phyloP scores from a whole-genome alignment of 108 stramenopile genomes.

The Aurantiochytrium sp. region DNA sequence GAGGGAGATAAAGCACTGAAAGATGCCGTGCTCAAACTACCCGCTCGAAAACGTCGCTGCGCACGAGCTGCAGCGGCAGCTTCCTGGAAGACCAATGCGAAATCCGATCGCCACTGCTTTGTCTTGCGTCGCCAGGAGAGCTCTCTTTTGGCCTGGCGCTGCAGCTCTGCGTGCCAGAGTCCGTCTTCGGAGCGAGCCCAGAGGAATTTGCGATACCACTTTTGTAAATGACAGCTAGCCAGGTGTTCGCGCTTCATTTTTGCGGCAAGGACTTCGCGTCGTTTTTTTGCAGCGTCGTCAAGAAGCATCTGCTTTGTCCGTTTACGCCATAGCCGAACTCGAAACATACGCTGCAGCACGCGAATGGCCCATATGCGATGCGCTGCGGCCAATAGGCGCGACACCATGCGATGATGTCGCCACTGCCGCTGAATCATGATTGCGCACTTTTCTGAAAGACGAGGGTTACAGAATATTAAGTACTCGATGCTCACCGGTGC shows the following conservation, averaged over 20 bases:
- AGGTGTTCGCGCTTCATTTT: background rate
- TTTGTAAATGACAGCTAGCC: background rate
- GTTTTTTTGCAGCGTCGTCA: background rate
- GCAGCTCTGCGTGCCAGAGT: background rate
- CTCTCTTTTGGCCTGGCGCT: background rate
- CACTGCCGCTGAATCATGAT: background rate
- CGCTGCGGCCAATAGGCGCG: background rate
- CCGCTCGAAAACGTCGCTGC: background rate
- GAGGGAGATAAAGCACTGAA: no score
- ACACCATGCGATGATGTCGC: background rate
- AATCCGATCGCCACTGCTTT: background rate
- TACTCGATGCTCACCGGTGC: background rate
- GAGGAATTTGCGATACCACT: background rate
- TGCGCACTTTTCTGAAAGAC: background rate
- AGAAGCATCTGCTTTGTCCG: background rate
- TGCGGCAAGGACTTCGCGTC: background rate
- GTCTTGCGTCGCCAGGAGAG: background rate
- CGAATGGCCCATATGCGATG: background rate
- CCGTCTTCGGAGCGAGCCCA: background rate
- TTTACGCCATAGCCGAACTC: background rate
- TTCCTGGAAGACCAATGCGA: background rate
- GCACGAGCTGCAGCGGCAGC: background rate
- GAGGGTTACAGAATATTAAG: background rate
- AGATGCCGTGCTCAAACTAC: no score
- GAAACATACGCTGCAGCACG: background rate